Evolutionary conservation across 495 filamentous ascomycete species (phyloP).

Genomic region (Jackrogersella multiformis): DNA sequence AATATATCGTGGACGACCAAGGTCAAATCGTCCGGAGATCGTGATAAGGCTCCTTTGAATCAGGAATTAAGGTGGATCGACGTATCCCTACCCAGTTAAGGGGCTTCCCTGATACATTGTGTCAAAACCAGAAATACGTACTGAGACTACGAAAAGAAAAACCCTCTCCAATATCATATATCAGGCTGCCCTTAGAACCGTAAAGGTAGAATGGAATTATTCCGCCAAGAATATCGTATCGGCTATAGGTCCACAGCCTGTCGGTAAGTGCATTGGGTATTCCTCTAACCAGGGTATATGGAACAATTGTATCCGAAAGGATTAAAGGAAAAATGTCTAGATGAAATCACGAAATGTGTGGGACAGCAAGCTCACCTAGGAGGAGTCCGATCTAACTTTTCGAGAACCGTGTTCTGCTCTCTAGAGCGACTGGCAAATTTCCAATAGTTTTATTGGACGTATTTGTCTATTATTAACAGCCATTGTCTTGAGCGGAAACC

Average conservation of each 20-base stretch:
- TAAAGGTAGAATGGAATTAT: neutral
- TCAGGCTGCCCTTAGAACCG: neutral
- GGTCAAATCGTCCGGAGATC: constrained; percentile 3
- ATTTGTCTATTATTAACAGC: too few relatives aligned
- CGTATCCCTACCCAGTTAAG: constrained; percentile 2
- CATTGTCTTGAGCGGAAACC: too few relatives aligned
- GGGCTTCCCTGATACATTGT: neutral
- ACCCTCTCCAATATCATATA: neutral
- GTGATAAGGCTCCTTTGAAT: constrained; percentile 13
- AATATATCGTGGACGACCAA: neutral
- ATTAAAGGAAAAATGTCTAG: neutral
- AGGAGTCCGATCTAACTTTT: neutral
- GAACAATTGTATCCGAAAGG: neutral
- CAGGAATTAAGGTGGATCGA: constrained; percentile 6
- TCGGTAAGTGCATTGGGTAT: neutral
- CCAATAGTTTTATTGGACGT: too few relatives aligned
- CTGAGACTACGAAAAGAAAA: neutral
- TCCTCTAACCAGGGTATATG: constrained; percentile 3
- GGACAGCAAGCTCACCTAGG: neutral
- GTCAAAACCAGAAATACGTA: neutral
- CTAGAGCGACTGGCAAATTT: neutral
- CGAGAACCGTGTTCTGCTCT: neutral
- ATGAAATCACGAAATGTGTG: neutral
- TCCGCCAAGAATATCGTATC: constrained; percentile 6
- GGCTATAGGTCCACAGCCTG: constrained; percentile 1